Evolutionary conservation across 306 rosid genomes (phyloP).

Genomic region (Hippophae gyantsensis): DNA sequence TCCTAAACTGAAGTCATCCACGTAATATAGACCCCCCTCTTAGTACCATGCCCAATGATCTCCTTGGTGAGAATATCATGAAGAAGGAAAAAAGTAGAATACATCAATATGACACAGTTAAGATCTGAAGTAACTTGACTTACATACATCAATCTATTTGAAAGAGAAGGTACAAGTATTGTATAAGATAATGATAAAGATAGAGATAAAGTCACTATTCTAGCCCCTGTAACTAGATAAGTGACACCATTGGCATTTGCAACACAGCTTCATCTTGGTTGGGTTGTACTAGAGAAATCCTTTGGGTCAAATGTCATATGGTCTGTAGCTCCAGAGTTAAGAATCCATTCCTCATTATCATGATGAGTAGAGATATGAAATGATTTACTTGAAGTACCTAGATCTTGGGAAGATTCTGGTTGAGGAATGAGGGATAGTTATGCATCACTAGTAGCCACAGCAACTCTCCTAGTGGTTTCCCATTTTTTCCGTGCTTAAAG

Average conservation of each 20-base stretch:
- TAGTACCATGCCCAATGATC: no score
- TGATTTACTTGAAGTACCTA: no score
- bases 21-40: neutral
- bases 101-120: neutral
- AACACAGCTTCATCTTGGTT: neutral
- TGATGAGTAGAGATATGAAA: no score
- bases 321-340: neutral
- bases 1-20: neutral
- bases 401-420: no score
- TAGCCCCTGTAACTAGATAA: neutral
- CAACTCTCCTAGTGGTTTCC: no score
- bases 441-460: no score
- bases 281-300: neutral
- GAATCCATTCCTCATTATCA: neutral
- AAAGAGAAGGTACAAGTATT: neutral
- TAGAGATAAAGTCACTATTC: neutral
- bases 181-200: neutral
- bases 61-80: neutral
- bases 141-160: neutral
- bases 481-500: no score
- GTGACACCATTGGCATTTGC: neutral
- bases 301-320: neutral
- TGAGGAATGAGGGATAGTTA: no score
- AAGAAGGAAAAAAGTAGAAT: neutral
- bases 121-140: neutral